Conservation (phyloP, 768 basidiomycete species). For the Rhodotorula babjevae region DNA sequence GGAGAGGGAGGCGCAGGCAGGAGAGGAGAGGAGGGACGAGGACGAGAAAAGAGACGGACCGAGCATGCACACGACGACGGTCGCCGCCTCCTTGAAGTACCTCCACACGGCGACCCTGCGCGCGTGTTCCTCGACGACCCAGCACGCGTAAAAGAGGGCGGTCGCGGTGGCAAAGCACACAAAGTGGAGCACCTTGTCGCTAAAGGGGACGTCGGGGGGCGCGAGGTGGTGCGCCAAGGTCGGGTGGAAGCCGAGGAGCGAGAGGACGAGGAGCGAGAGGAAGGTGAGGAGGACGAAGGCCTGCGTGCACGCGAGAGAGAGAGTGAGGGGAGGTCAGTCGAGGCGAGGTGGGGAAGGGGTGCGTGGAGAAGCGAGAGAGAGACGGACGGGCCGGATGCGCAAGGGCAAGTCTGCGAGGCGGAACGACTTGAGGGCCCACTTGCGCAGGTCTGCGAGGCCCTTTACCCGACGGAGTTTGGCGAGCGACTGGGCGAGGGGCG, state of each 20-base stretch:
- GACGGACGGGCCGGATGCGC: slow-evolving; percentile 8
- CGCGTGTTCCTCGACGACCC: slow-evolving; percentile 27
- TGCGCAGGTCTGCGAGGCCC: neutral
- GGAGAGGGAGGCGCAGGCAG: too few relatives aligned
- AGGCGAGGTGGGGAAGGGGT: neutral
- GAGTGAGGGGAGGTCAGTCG: neutral
- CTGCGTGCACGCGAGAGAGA: neutral
- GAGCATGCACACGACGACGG: slow-evolving; percentile 18
- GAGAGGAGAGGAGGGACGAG: too few relatives aligned
- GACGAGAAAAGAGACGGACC: slow-evolving; percentile 10
- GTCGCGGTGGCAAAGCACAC: slow-evolving; percentile 31
- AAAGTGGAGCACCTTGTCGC: slow-evolving; percentile 39
- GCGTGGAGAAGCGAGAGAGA: neutral
- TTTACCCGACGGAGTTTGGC: neutral
- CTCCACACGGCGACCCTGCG: slow-evolving; percentile 31
- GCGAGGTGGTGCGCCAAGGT: slow-evolving; percentile 32
- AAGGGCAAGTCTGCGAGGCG: slow-evolving; percentile 4
- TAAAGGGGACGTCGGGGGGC: slow-evolving; percentile 22
- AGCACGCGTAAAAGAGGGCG: slow-evolving; percentile 29
- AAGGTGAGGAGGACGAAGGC: slow-evolving; percentile 27
- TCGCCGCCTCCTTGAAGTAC: slow-evolving; percentile 15
- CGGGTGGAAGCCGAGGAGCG: slow-evolving; percentile 39
- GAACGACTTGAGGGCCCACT: neutral
- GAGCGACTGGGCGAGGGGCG: neutral
- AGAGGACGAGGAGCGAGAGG: slow-evolving; percentile 27